These are phyloP conservation scores for Mrakia gelida DNA, from an alignment of 768 basidiomycete species.

Conservation along the genomic window DNA sequence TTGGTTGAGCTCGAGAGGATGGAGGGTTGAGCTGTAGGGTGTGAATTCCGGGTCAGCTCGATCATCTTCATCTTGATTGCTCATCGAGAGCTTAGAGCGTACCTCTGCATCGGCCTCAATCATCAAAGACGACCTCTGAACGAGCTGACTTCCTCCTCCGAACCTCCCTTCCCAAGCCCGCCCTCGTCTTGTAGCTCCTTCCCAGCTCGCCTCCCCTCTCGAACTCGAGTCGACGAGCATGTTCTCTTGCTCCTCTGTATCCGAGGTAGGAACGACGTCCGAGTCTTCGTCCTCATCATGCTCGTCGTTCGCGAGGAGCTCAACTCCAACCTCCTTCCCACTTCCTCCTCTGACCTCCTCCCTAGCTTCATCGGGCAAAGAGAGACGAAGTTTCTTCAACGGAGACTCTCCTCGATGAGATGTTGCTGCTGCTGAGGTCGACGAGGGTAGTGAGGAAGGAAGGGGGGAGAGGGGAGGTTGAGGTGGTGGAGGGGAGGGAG, in stretches of 20 bases:
- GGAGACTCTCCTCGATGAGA: not conserved
- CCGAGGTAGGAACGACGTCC: slow-evolving; percentile 8
- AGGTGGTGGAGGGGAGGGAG: not conserved
- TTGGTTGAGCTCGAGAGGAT: not conserved
- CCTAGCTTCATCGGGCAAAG: not conserved
- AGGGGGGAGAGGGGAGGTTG: not conserved
- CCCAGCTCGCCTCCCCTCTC: not conserved
- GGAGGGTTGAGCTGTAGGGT: not conserved
- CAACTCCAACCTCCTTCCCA: not conserved
- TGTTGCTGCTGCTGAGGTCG: not conserved
- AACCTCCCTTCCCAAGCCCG: not conserved
- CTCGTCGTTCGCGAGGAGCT: not conserved
- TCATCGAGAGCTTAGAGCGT: not conserved
- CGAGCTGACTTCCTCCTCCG: slow-evolving; percentile 2
- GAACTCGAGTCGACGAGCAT: not conserved
- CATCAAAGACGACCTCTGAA: not conserved
- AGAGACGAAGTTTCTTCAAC: not conserved
- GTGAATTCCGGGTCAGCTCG: not conserved
- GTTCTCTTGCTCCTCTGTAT: not conserved
- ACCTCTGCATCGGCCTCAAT: not conserved
- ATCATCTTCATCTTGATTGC: no score
- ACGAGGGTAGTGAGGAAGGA: not conserved
- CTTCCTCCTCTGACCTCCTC: not conserved
- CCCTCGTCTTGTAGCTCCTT: not conserved
- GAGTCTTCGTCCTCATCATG: not conserved